Percentiles rank a stretch among this genome's conserved stretches.
Conservation (phyloP, 768 basidiomycete species). For the Omphalotus guepiniiformis region DNA sequence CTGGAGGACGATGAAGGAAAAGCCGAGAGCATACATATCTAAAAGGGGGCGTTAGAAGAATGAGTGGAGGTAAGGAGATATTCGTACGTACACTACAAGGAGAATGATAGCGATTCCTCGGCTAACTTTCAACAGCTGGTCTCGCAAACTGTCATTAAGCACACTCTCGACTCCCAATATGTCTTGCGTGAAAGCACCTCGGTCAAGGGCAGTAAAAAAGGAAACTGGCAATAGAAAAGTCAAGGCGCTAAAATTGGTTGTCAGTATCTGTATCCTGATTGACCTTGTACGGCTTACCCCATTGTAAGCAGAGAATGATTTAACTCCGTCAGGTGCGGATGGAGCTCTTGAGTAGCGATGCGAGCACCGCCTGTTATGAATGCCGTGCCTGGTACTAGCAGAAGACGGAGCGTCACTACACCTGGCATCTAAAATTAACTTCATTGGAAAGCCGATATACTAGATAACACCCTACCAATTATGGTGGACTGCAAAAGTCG, state of each 20-base stretch:
- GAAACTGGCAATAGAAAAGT: constrained; percentile 39
- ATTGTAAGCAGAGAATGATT: constrained; percentile 41
- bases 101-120: constrained; percentile 40
- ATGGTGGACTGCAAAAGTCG: constrained; percentile 43
- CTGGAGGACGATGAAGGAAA: constrained; percentile 34
- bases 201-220: constrained; percentile 37
- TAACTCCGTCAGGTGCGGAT: constrained; percentile 35
- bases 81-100: constrained; percentile 27
- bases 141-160: constrained; percentile 25
- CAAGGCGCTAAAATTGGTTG: constrained; percentile 21
- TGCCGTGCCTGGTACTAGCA: constrained; percentile 40
- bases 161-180: constrained; percentile 8
- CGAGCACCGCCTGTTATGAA: constrained; percentile 40
- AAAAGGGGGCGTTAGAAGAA: background rate
- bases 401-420: constrained; percentile 39
- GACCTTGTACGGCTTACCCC: constrained; percentile 27
- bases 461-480: constrained; percentile 27
- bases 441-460: too few species aligned
- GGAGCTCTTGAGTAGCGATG: constrained; percentile 38
- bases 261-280: background rate
- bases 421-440: constrained; percentile 20
- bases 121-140: constrained; percentile 36
- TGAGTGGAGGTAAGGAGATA: background rate
- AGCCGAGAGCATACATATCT: constrained; percentile 6
- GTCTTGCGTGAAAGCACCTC: constrained; percentile 11